phyloP scores from a whole-genome alignment of 2,329 filamentous ascomycete species.

The Penicillium frequentans region DNA sequence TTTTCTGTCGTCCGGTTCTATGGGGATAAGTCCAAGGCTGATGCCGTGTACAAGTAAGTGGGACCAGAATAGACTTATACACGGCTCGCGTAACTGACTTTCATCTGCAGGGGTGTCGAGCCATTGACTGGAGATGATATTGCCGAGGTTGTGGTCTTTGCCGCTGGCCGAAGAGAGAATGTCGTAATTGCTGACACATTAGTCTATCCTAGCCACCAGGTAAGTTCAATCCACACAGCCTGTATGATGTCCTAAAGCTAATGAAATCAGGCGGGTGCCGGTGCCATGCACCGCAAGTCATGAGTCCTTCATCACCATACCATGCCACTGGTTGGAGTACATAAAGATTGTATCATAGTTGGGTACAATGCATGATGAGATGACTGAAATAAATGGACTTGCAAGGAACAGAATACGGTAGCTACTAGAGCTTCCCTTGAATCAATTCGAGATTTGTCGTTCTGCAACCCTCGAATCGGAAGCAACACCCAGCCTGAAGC shows the following conservation, averaged over 20 bases:
- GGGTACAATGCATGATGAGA: neutral
- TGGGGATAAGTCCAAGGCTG: conserved; percentile 84
- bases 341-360: neutral
- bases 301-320: neutral
- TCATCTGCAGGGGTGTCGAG: conserved; percentile 63
- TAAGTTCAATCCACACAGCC: conserved; percentile 40
- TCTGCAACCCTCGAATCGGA: too few species aligned
- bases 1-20: conserved; percentile 87
- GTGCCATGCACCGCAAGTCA: conserved; percentile 26
- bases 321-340: neutral
- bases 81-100: neutral
- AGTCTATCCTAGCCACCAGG: conserved; percentile 87
- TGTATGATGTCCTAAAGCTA: neutral
- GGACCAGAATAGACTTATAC: neutral
- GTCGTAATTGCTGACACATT: conserved; percentile 86
- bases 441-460: neutral
- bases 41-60: conserved; percentile 79
- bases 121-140: conserved; percentile 88
- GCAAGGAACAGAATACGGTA: neutral
- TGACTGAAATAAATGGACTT: neutral
- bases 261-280: conserved; percentile 19
- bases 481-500: too few species aligned
- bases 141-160: conserved; percentile 85
- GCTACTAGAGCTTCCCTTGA: neutral
- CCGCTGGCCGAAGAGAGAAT: conserved; percentile 80